Base-by-base conservation (phyloP, 2,329 filamentous ascomycete genomes). In the Arthrocladium fulminans region DNA sequence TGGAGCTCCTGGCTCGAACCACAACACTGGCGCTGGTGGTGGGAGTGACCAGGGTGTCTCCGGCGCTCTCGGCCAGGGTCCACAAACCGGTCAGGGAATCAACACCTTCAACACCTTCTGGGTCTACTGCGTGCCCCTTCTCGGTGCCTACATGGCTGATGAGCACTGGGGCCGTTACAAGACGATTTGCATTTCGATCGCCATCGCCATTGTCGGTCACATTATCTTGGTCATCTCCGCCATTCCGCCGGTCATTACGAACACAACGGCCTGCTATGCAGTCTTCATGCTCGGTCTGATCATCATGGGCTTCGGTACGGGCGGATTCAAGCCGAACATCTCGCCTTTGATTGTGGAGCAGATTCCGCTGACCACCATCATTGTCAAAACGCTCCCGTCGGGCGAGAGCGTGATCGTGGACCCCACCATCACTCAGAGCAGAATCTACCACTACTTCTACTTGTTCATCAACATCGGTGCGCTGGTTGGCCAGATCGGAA, bases 301-400 rank as follows among this genome's bases (percentile, higher is more conserved):
- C 37, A 74, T 88, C 59, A 77, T 88, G 61, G 83, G 83, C 19
- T 65, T 86, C 24, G 85, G 85, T 38, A 86, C 83, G 1, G 85
- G 85, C 52, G 83, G 85, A 59, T 88, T 89, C 76, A 89, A 89
- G 71, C 77, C 82, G 54, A 89, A 88, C 60, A 54, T 57, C 19
- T 47, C 53, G 17, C 54, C 54, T 9, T 44, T 53, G 27, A 77
- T 87, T 48, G 82, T 81, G 15, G 83, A 87, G 59, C 83, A 87
- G 64, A 82, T 83, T 62, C 73, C 71, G 25, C 75, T 80, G 48
- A 73, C 70, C 3, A 75, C 72, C 51, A 75, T 80, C 54, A 74
- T 72, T 42, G 73, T 86, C 48, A 70, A 76, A 56, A 74, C 71
- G 2, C 67, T 71, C 32, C 65, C 72, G 35, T 72, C 67, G 1